A percentile compares a stretch with the other conserved stretches of the same genome.
Evolutionary conservation across 2,329 filamentous ascomycete genomes (phyloP).

Genomic region (Fusarium marasasianum): DNA sequence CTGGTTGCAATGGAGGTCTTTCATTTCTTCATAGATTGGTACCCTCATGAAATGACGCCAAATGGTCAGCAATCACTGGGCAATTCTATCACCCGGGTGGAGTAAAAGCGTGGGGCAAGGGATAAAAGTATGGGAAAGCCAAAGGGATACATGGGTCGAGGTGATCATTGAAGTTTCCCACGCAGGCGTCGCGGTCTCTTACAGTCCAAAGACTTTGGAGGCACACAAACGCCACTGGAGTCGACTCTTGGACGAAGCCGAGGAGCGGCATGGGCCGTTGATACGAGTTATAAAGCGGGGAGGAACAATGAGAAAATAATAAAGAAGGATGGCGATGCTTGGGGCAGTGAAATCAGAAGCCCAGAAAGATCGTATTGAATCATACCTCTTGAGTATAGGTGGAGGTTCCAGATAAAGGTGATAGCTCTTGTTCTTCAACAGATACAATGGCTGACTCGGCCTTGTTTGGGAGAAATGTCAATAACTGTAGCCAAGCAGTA

Average conservation of each 20-base stretch:
- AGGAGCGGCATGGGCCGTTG: constrained; percentile 6
- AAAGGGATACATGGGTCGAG: constrained; percentile 9
- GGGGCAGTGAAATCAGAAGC: not conserved
- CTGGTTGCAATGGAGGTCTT: constrained; percentile 15
- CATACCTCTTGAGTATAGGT: constrained; percentile 13
- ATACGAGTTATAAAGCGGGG: constrained; percentile 10
- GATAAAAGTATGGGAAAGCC: constrained; percentile 6
- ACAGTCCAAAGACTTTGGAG: constrained; percentile 8
- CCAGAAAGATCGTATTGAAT: not conserved
- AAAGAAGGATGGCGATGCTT: not conserved
- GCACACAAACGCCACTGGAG: constrained; percentile 32
- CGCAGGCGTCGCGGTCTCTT: constrained; percentile 27
- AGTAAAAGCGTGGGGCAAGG: not conserved
- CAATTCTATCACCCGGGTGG: not conserved
- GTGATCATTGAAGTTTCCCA: constrained; percentile 13
- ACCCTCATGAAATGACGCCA: not conserved
- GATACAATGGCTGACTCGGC: constrained; percentile 15
- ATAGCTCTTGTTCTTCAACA: not conserved
- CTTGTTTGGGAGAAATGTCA: constrained; percentile 25
- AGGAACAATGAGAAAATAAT: not conserved
- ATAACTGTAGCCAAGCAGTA: constrained; percentile 14
- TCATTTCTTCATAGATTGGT: constrained; percentile 6
- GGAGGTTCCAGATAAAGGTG: not conserved
- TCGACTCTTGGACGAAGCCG: constrained; percentile 5
- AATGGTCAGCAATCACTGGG: constrained; percentile 1